Conservation (phyloP, 192 early-diverging fungal species). For the Backusella parvicylindrica region DNA sequence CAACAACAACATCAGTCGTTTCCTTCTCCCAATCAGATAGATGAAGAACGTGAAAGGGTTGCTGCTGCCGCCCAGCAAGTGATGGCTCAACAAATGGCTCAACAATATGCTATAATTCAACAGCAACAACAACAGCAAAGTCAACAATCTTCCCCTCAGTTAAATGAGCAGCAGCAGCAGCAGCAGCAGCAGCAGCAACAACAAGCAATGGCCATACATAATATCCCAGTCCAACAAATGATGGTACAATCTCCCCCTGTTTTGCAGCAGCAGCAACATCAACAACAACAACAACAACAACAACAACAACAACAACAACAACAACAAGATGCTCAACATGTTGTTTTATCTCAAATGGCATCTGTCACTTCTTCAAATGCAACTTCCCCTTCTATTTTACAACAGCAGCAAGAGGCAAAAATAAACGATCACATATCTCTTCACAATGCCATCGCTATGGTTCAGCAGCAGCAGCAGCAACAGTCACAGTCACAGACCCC, state of each 20-base stretch:
- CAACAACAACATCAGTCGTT: conserved; percentile 9
- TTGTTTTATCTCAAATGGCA: conserved; percentile 8
- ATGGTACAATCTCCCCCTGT: conserved; percentile 9
- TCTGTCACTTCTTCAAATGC: not conserved
- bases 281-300: too few relatives aligned
- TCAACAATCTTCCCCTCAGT: not conserved
- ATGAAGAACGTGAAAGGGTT: conserved; percentile 6
- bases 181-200: conserved; percentile 3
- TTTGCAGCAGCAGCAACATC: not conserved
- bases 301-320: too few relatives aligned
- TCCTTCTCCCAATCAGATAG: conserved; percentile 2
- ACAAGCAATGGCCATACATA: not conserved
- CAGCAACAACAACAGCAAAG: conserved; percentile 4
- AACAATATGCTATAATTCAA: not conserved
- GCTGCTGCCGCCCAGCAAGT: conserved; percentile 4
- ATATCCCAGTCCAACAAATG: not conserved
- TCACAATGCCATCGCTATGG: conserved; percentile 8
- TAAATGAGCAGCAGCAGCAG: not conserved
- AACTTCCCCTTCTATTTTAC: conserved; percentile 9
- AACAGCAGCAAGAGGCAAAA: conserved; percentile 3
- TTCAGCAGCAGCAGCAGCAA: conserved; percentile 2
- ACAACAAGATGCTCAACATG: not conserved
- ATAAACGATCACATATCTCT: conserved; percentile 3
- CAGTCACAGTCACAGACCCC: not conserved
- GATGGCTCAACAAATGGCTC: not conserved